These are phyloP conservation scores for Umbellularia californica DNA, from an alignment of 164 flowering plant genomes.

Conservation along the genomic window DNA sequence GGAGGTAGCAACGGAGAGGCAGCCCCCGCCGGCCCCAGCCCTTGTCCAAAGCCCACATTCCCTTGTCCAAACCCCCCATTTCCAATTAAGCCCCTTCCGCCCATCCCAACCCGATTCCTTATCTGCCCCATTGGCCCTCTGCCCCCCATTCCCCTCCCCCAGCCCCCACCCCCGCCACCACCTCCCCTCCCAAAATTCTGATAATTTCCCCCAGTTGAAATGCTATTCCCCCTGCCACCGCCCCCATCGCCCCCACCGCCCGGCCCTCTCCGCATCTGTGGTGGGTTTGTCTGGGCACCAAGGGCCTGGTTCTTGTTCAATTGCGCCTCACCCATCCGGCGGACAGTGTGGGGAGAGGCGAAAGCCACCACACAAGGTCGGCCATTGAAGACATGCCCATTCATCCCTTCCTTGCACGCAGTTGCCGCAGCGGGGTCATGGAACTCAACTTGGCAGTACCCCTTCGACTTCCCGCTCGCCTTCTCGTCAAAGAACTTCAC, in stretches of 20 bases:
- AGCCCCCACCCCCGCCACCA: conserved; percentile 50
- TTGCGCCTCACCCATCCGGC: conserved; percentile 85
- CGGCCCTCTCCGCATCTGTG: conserved; percentile 44
- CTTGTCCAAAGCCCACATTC: conserved; percentile 63
- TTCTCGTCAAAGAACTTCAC: conserved; percentile 79
- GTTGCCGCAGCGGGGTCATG: conserved; percentile 61
- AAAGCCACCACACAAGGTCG: conserved; percentile 78
- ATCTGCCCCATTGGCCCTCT: conserved; percentile 71
- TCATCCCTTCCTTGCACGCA: conserved; percentile 90
- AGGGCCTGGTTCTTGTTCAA: conserved; percentile 56
- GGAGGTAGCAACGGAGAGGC: conserved; percentile 71
- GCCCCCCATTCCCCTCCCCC: conserved; percentile 39
- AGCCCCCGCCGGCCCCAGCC: conserved; percentile 53
- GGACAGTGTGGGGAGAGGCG: conserved; percentile 66
- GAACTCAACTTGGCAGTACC: conserved; percentile 87
- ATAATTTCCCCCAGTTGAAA: conserved; percentile 51
- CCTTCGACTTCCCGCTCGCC: conserved; percentile 91
- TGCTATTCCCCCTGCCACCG: conserved; percentile 38
- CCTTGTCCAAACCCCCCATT: conserved; percentile 68
- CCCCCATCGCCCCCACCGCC: conserved; percentile 27
- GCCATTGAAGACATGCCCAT: conserved; percentile 81
- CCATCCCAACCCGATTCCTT: conserved; percentile 61
- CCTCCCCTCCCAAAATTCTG: conserved; percentile 72
- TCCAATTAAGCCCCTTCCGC: conserved; percentile 68
- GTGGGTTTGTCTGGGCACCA: conserved; percentile 25